Percentiles rank a stretch among this genome's conserved stretches.
phyloP scores from a whole-genome alignment of 164 flowering plant genomes.

The Liquidambar formosana region DNA sequence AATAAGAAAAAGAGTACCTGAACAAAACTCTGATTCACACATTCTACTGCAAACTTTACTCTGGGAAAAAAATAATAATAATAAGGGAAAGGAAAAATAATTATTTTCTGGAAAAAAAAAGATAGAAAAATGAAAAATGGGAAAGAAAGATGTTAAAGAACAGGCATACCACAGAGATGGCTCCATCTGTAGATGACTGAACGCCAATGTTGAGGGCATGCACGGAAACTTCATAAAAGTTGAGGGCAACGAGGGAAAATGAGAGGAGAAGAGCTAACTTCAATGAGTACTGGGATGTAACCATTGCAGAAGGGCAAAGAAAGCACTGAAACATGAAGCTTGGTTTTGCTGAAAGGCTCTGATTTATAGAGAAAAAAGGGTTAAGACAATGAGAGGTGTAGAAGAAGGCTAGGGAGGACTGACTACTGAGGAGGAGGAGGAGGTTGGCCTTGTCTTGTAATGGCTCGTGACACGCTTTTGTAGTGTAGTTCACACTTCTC shows the following conservation, averaged over 20 bases:
- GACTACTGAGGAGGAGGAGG: conserved; percentile 2
- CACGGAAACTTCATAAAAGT: conserved; percentile 15
- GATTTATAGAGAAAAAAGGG: conserved; percentile 29
- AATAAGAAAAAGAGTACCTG: conserved; percentile 47
- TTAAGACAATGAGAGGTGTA: background rate
- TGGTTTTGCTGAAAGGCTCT: conserved; percentile 30
- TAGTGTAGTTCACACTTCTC: no score
- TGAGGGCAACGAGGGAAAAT: conserved; percentile 13
- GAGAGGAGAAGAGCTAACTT: conserved; percentile 25
- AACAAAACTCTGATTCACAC: conserved; percentile 84
- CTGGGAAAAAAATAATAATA: conserved; percentile 26
- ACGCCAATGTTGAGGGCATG: conserved; percentile 54
- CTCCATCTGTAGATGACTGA: conserved; percentile 30
- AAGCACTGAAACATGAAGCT: conserved; percentile 27
- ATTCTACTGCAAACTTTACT: conserved; percentile 69
- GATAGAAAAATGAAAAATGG: background rate
- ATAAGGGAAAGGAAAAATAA: no score
- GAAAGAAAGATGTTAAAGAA: background rate
- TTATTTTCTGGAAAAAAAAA: no score
- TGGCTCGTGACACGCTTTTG: conserved; percentile 30
- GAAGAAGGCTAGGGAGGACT: background rate
- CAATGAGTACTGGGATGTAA: conserved; percentile 6
- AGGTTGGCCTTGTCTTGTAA: conserved; percentile 29
- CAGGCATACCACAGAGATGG: conserved; percentile 33
- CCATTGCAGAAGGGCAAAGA: conserved; percentile 23